Base-by-base conservation (phyloP, 164 flowering plant species). In the Umbellularia californica region DNA sequence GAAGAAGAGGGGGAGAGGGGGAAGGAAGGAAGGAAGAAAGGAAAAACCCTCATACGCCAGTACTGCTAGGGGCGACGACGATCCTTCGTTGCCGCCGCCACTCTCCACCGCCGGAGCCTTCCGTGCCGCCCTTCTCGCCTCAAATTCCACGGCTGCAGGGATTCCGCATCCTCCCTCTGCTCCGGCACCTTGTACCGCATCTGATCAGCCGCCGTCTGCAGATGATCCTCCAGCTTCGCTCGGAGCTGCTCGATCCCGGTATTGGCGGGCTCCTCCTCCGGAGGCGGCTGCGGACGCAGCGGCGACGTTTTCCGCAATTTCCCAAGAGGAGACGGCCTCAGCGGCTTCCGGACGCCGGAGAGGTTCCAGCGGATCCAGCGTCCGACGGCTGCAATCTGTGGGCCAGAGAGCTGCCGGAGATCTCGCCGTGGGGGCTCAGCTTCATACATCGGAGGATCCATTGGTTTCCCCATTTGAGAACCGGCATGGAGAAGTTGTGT, bases 381-480 rank as follows among this genome's bases (percentile, higher is more conserved):
- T 65, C 74, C 14, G 72, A 67, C 65, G 62, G 68, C 60, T 74
- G 77, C 24, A 84, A 82, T 77, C 85, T 79, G 55, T 75, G 75
- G 20, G 74, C 76, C 13, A 17, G 47, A 52, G 76, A 65, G 5
- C 20, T 33, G 70, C 9, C 28, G 14, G 50, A 10, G 47, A 66
- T 75, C 33, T 13, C 80, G 50, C 67, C 79, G 41, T 62, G 73
- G 19, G 78, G 58, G 64, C 75, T 72, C 68, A 76, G 78, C 71
- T 88, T 90, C 81, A 81, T 77, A 83, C 92, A 89, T 28, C 88
- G 69, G n/a, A 88, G 83, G 66, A 80, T 76, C 74, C 66, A 79
- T 84, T 86, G 90, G 30, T 75, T 83, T 7, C 93, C 95, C 97
- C 96, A 91, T 81, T 80, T 81, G 76, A 89, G 80, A 14, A 73